These are phyloP conservation scores for Sordariomycetes sp. DNA, from an alignment of 2,329 filamentous ascomycete genomes.

Conservation along the genomic window DNA sequence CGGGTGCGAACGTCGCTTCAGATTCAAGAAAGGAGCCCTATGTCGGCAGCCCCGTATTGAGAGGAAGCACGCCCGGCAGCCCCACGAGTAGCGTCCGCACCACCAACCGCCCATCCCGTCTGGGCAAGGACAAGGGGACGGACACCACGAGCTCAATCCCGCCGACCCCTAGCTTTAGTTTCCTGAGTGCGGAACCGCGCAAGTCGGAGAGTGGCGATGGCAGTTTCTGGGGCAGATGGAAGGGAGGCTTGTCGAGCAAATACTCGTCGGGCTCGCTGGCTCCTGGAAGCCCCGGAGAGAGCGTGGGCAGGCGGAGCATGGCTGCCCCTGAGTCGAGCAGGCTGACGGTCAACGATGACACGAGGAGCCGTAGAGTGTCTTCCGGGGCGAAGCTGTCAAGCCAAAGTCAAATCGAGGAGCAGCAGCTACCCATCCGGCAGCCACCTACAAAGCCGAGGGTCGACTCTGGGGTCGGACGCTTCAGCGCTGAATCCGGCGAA, in stretches of 20 bases:
- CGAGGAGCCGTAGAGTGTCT: not conserved
- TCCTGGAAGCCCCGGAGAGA: not conserved
- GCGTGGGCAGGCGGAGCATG: slow-evolving; percentile 1
- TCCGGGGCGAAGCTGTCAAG: not conserved
- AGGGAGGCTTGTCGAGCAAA: slow-evolving; percentile 12
- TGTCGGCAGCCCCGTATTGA: slow-evolving; percentile 13
- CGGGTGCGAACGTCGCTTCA: slow-evolving; percentile 29
- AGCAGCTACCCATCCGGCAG: not conserved
- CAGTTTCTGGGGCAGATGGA: slow-evolving; percentile 51
- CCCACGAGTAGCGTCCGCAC: slow-evolving; percentile 24
- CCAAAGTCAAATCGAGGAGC: not conserved
- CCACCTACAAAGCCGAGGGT: not conserved
- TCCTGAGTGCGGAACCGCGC: slow-evolving; percentile 24
- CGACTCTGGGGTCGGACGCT: slow-evolving; percentile 22
- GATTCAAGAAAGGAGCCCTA: slow-evolving; percentile 38
- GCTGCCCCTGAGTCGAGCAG: not conserved
- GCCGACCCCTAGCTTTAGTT: slow-evolving; percentile 47
- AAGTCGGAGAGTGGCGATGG: slow-evolving; percentile 31
- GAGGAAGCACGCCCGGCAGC: slow-evolving; percentile 20
- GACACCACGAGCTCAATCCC: slow-evolving; percentile 22
- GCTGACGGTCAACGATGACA: not conserved
- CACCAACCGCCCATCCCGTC: slow-evolving; percentile 14
- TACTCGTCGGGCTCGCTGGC: not conserved
- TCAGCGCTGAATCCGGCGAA: slow-evolving; percentile 17
- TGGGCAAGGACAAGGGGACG: slow-evolving; percentile 7